Percentiles rank a stretch among this genome's conserved stretches.
Evolutionary conservation across 345 rosid species (phyloP).

Genomic region (Arabis hirsuta): DNA sequence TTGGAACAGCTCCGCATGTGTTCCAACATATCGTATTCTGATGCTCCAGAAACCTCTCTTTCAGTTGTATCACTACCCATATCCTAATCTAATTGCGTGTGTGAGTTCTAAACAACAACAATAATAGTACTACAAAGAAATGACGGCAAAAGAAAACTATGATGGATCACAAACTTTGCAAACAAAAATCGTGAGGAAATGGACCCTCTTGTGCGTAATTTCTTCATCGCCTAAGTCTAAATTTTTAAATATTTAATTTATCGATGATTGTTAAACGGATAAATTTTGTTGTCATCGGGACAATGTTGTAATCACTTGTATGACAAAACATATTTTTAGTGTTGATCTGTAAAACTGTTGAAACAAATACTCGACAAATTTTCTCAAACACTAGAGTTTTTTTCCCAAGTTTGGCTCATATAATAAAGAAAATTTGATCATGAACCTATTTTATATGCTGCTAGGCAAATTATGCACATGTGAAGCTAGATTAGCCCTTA

Average conservation of each 20-base stretch:
- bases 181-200: background rate
- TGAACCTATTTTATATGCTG: conserved; percentile 13
- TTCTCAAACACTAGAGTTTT: background rate
- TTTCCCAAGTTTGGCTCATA: background rate
- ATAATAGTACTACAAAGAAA: background rate
- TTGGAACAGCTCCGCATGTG: no score
- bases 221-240: no score
- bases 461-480: conserved; percentile 7
- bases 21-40: no score
- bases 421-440: background rate
- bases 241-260: no score
- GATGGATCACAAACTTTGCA: background rate
- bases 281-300: no score
- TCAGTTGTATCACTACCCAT: background rate
- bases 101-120: background rate
- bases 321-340: background rate
- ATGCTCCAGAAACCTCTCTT: no score
- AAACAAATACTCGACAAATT: background rate
- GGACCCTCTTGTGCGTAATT: no score
- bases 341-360: background rate
- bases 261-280: no score
- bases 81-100: background rate
- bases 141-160: background rate
- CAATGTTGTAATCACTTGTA: background rate
- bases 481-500: conserved; percentile 6